Evolutionary conservation across 345 rosid genomes (phyloP).

Genomic region (Eucalyptus tenuipes): DNA sequence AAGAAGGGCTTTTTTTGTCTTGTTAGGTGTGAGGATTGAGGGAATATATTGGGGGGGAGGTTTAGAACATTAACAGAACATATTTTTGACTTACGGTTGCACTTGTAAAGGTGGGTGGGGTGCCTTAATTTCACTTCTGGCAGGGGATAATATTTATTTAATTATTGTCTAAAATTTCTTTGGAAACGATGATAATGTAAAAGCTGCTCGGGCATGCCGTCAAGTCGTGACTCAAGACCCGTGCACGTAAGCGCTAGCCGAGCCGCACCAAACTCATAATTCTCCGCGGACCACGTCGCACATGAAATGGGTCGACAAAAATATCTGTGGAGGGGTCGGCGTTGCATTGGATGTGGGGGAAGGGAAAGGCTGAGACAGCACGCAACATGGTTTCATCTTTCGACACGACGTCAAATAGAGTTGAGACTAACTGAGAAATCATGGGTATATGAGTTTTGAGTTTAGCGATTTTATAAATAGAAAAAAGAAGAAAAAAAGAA

Average conservation of each 20-base stretch:
- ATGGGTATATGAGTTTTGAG: neutral
- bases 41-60: neutral
- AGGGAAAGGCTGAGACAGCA: neutral
- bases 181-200: neutral
- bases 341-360: neutral
- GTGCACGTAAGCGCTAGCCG: neutral
- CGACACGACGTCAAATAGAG: neutral
- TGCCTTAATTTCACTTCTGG: neutral
- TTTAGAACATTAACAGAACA: neutral
- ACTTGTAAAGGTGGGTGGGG: neutral
- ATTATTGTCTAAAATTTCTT: neutral
- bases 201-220: neutral
- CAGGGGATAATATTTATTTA: neutral
- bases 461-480: neutral
- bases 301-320: neutral
- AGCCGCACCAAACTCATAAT: neutral
- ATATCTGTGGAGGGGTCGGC: neutral
- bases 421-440: neutral
- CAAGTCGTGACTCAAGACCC: neutral
- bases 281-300: neutral
- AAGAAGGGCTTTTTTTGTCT: neutral
- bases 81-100: neutral
- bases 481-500: neutral
- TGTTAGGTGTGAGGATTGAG: neutral
- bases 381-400: neutral